Conservation (phyloP, 306 rosid species). For the Cajanus cajan region DNA sequence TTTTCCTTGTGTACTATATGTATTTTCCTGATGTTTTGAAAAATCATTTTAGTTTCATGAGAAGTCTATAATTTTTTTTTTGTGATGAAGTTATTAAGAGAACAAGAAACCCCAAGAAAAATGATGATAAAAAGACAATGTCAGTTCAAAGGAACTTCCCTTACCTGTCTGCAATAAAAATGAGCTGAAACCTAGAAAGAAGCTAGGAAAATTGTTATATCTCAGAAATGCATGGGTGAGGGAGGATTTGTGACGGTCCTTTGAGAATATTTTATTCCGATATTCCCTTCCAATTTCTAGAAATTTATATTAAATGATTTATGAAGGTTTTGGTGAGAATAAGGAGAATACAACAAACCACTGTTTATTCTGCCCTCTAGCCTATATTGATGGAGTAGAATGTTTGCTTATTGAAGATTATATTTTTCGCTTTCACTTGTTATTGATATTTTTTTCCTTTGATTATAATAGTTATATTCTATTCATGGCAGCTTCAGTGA, state of each 20-base stretch:
- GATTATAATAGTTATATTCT: neutral
- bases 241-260: neutral
- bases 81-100: neutral
- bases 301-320: neutral
- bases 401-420: neutral
- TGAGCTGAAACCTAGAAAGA: neutral
- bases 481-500: neutral
- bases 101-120: neutral
- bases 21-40: neutral
- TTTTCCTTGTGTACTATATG: neutral
- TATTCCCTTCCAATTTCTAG: neutral
- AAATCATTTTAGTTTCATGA: neutral
- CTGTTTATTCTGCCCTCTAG: neutral
- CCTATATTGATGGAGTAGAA: neutral
- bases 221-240: neutral
- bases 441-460: neutral
- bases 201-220: conserved; percentile 6
- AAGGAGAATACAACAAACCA: neutral
- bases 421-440: neutral
- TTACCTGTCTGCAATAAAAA: neutral
- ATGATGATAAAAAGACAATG: neutral
- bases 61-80: neutral
- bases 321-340: neutral
- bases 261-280: neutral
- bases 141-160: neutral